Evolutionary conservation across 1,284 basidiomycete genomes (phyloP).

Genomic region (Apiotrichum domesticum): DNA sequence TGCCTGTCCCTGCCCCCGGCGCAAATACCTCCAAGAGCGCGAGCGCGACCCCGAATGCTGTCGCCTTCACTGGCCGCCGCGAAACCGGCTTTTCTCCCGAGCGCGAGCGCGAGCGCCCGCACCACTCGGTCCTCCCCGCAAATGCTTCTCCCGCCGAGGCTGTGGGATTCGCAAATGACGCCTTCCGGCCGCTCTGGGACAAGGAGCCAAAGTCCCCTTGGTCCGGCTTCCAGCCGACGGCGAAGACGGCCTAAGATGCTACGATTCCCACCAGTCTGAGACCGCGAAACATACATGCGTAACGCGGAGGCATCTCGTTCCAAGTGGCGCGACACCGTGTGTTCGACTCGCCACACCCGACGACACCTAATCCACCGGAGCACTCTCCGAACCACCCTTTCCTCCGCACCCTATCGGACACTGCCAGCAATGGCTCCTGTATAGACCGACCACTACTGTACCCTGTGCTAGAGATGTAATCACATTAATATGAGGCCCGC

Average conservation of each 20-base stretch:
- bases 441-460: too few species aligned
- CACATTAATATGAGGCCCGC: too few species aligned
- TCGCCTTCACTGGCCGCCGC: slow-evolving; percentile 14
- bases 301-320: too few species aligned
- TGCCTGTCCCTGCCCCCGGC: background rate
- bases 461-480: too few species aligned
- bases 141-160: slow-evolving; percentile 30
- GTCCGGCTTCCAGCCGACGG: slow-evolving; percentile 4
- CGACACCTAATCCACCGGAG: too few species aligned
- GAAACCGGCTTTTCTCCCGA: slow-evolving; percentile 24
- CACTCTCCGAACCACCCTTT: too few species aligned
- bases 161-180: slow-evolving; percentile 36
- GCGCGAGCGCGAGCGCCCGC: slow-evolving; percentile 16
- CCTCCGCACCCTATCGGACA: too few species aligned
- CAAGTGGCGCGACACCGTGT: too few species aligned
- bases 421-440: too few species aligned
- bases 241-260: background rate
- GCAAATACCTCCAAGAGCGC: background rate
- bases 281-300: too few species aligned
- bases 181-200: slow-evolving; percentile 37
- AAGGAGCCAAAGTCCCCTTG: slow-evolving; percentile 7
- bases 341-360: too few species aligned
- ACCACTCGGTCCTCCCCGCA: slow-evolving; percentile 27
- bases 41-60: background rate
- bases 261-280: background rate